phyloP scores from a whole-genome alignment of 306 rosid genomes.

The Quercus suber region DNA sequence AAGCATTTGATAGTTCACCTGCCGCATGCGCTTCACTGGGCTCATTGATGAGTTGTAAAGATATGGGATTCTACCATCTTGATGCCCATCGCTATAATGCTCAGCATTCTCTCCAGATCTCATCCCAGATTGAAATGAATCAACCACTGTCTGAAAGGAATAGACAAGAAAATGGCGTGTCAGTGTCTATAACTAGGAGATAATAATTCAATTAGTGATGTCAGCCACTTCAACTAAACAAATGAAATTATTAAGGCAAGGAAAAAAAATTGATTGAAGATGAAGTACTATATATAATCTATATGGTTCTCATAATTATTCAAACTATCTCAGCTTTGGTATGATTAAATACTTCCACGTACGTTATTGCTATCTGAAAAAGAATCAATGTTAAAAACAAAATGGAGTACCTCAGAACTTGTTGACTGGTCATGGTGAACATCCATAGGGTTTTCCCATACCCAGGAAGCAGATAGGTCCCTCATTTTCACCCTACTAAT shows the following conservation, averaged over 20 bases:
- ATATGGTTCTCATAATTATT: not conserved
- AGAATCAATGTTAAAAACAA: not conserved
- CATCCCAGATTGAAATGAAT: constrained; percentile 38
- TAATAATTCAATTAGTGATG: constrained; percentile 7
- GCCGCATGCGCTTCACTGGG: constrained; percentile 81
- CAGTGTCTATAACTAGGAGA: constrained; percentile 11
- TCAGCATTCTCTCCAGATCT: constrained; percentile 37
- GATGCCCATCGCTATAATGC: constrained; percentile 37
- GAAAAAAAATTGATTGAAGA: not conserved
- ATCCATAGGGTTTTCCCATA: constrained; percentile 69
- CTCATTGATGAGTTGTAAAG: constrained; percentile 46
- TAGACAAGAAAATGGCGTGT: constrained; percentile 21
- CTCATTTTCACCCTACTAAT: constrained; percentile 73
- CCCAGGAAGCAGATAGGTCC: constrained; percentile 87
- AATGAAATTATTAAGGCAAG: constrained; percentile 1
- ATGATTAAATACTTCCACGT: not conserved
- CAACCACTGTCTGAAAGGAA: constrained; percentile 42
- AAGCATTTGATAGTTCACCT: constrained; percentile 48
- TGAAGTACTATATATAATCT: not conserved
- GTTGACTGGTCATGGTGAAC: constrained; percentile 42
- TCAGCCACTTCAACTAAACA: constrained; percentile 12
- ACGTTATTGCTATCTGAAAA: not conserved
- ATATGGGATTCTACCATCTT: constrained; percentile 43
- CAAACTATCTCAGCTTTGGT: not conserved
- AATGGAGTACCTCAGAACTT: constrained; percentile 55